A percentile compares a stretch with the other conserved stretches of the same genome.
Conservation (phyloP, 805 yeast species). For the Hanseniaspora taiwanica region DNA sequence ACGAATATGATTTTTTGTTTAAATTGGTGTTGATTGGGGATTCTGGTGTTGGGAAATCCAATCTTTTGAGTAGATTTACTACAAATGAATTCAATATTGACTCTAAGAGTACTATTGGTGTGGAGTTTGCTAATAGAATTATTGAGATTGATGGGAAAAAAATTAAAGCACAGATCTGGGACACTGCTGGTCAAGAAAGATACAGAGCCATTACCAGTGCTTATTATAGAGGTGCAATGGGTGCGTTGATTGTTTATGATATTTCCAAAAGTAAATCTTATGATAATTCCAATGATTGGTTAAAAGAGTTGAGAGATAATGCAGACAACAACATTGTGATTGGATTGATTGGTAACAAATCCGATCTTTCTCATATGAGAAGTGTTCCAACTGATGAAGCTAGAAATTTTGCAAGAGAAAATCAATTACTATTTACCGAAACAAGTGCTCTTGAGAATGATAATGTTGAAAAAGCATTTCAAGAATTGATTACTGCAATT, state of each 20-base stretch:
- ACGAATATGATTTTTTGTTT: constrained; percentile 84
- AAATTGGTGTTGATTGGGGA: constrained; percentile 95
- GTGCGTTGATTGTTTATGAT: constrained; percentile 91
- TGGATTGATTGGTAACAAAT: constrained; percentile 85
- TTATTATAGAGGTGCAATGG: constrained; percentile 95
- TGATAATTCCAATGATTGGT: constrained; percentile 77
- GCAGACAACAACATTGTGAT: constrained; percentile 92
- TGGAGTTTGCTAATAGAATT: constrained; percentile 94
- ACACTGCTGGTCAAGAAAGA: constrained; percentile 98
- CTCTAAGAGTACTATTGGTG: constrained; percentile 91
- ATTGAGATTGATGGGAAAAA: constrained; percentile 74
- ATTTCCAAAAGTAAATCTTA: constrained; percentile 82
- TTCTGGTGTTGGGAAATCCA: constrained; percentile 81
- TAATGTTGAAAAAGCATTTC: constrained; percentile 89
- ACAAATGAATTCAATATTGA: constrained; percentile 92
- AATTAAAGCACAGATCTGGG: constrained; percentile 92
- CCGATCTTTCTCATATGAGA: constrained; percentile 81
- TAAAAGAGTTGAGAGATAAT: constrained; percentile 81
- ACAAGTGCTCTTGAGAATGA: constrained; percentile 90
- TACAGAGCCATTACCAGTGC: constrained; percentile 97
- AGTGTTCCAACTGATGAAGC: constrained; percentile 98
- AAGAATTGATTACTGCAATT: constrained; percentile 82
- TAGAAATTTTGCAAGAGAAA: constrained; percentile 83
- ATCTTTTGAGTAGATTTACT: constrained; percentile 83
- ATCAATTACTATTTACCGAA: constrained; percentile 84